Base-by-base conservation (phyloP, 1,284 basidiomycete genomes). In the Irpex sp. region DNA sequence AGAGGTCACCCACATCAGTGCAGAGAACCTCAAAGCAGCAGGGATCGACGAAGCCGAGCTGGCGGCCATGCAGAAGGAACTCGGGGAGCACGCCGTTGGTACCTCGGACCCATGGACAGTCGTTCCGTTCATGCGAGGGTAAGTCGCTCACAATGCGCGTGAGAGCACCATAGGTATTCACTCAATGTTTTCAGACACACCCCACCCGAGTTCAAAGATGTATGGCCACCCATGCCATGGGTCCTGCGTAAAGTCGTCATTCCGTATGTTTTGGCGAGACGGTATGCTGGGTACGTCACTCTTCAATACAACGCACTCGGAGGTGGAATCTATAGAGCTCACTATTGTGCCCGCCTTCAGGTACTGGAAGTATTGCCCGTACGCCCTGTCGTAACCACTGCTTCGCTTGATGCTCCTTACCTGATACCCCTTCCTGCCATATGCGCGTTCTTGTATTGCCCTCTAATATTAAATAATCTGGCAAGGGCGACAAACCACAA, bases 71-170 rank as follows among this genome's bases (percentile, higher is more conserved):
- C 40, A 11, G 11, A 44, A 44, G 40, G 8, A 44, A 44, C 40
- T 44, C 15, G 40, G 15, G 40, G 15, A 72, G 77, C 70, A 76
- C 60, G 75, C 76, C 1, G 73, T 75, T 56, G 58, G 65, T 3
- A 64, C 74, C 58, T 76, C 71, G 8, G 72, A 76, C 58, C 73
- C 73, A 1, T 77, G 73, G 67, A 60, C 75, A 26, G 62, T 73
- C 1, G 66, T 78, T 8, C 78, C 78, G 3, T 79, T 69, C 67
- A 76, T 77, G 75, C 67, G 70, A 60, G 74, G 75, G 77, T 76
- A 3, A 17, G 74, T 66, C n/a, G 19, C 26, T 26, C 3, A 26
- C 26, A 26, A 26, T 4, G 26, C 4, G 26, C 4, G 26, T 26
- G 26, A 26, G 26, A 26, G 4, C 3, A 26, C 26, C 26, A 26